Conservation (phyloP, 2,329 filamentous ascomycete genomes). For the Mycosphaerella arachidis region DNA sequence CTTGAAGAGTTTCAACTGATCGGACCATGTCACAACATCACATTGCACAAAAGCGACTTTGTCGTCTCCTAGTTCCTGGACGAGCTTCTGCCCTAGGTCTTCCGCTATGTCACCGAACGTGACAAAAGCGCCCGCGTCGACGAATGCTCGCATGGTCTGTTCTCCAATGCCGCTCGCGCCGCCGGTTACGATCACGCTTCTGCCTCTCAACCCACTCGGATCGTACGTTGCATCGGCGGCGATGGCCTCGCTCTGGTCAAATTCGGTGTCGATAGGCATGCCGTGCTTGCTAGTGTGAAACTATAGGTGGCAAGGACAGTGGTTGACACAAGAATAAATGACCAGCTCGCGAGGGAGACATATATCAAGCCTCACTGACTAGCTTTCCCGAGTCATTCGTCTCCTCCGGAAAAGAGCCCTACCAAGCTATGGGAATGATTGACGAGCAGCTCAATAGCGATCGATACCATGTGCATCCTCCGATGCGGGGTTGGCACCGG, state of each 20-base stretch:
- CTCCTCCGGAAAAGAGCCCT: too few relatives aligned
- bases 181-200: slow-evolving; percentile 48
- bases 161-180: slow-evolving; percentile 41
- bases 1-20: slow-evolving; percentile 31
- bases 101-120: slow-evolving; percentile 34
- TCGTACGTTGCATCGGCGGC: slow-evolving; percentile 37
- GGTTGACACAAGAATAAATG: too few relatives aligned
- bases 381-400: too few relatives aligned
- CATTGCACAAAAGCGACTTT: slow-evolving; percentile 30
- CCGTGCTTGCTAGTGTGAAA: too few relatives aligned
- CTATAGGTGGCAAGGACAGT: too few relatives aligned
- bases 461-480: too few relatives aligned
- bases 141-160: slow-evolving; percentile 31
- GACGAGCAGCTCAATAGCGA: too few relatives aligned
- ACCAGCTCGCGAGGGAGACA: too few relatives aligned
- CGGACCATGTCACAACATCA: slow-evolving; percentile 30
- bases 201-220: slow-evolving; percentile 37
- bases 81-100: slow-evolving; percentile 26
- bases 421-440: too few relatives aligned
- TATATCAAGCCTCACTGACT: too few relatives aligned
- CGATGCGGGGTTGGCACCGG: too few relatives aligned
- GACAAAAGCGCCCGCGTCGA: slow-evolving; percentile 31
- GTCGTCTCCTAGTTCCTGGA: slow-evolving; percentile 30
- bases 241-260: slow-evolving; percentile 15
- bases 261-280: background rate